Base-by-base conservation (phyloP, 1,284 basidiomycete species). In the Rhodotorula sp. region DNA sequence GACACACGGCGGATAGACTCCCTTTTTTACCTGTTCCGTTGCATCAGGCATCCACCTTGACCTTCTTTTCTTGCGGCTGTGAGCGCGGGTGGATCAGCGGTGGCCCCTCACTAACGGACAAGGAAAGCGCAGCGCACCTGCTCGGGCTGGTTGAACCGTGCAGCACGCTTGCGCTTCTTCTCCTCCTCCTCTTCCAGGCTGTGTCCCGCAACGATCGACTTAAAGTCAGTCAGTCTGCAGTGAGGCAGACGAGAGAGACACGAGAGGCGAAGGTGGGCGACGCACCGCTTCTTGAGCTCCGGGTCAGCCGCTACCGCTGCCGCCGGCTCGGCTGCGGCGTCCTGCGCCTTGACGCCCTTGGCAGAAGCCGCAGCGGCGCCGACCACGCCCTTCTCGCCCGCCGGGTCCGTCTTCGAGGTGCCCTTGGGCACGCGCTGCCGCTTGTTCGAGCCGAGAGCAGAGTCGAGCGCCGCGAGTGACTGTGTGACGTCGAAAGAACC, bases 131-230 rank as follows among this genome's bases (percentile, higher is more conserved):
- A 64, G 59, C 7, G 66, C 52, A 3, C 50, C 67, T 21, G 63
- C 56, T 1, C 27, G 0, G 53, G 53, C 27, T 14, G 9, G 12
- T 27, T 61, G 70, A 83, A 84, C 76, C 82, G 81, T 67, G 82
- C 83, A 10, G 81, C 80, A 52, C 83, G 74, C 78, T 84, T 83
- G 59, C 82, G 74, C 79, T 83, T 83, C 81, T 82, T 83, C 78
- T 83, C 82, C 71, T 83, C 83, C 57, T 84, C 77, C 62, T 72
- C 75, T 7, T 69, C 72, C 23, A 75, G 23, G 50, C 71, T 75
- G 61, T 19, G 25, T 48, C 21, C 2, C 23, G 14, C 41, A 7
- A 23, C n/a, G 34, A 16, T 5, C 55, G 7, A 34, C 34, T 42
- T n/a, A 34, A 23, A 44, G 17, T 42, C 23, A 45, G 34, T 57